Base-by-base conservation (phyloP, 2,329 filamentous ascomycete genomes). In the Colletotrichum sp. region DNA sequence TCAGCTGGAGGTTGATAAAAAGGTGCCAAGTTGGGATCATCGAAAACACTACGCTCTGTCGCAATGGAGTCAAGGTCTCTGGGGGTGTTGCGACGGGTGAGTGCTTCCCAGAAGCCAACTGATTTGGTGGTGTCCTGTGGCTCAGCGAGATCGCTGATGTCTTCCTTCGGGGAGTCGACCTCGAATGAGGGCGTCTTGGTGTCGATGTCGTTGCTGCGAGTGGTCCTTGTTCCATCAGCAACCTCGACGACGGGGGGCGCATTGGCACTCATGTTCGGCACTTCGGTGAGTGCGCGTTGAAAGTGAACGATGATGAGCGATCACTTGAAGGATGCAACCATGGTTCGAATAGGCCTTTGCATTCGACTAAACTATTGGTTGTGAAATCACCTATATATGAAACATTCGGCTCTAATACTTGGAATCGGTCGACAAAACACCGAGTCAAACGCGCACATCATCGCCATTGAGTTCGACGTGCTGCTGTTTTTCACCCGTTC, bases 1-100 rank as follows among this genome's bases (percentile, higher is more conserved):
- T 49, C 39, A 9, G 24, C 52, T 10, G 55, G 36, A 7, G 71
- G 71, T 24, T 64, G 71, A 21, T 60, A 73, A 57, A 62, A 67
- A 30, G 39, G 34, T 2, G 71, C 65, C 3, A 62, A 34, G 16
- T 44, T 57, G 21, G 71, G 72, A 12, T 71, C 68, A 24, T 71
- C 68, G n/a, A 49, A 70, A 10, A 71, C 63, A 28, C 59, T 66
- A 7, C 68, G 68, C n/a, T 70, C 60, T 24, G 55, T 59, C 21
- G 85, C 85, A 12, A 84, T 81, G n/a, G 83, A 59, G 7, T 59
- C 13, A 16, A 59, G 55, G 55, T 59, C 21, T 59, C 26, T 59
- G 15, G 55, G 55, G 21, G 55, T 18, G 55, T 28, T 59, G 7
- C 55, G 55, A 4, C 55, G 55, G 7, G 55, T 59, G 26, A 59